Base-by-base conservation (phyloP, 306 rosid genomes). In the Cicer cuneatum region DNA sequence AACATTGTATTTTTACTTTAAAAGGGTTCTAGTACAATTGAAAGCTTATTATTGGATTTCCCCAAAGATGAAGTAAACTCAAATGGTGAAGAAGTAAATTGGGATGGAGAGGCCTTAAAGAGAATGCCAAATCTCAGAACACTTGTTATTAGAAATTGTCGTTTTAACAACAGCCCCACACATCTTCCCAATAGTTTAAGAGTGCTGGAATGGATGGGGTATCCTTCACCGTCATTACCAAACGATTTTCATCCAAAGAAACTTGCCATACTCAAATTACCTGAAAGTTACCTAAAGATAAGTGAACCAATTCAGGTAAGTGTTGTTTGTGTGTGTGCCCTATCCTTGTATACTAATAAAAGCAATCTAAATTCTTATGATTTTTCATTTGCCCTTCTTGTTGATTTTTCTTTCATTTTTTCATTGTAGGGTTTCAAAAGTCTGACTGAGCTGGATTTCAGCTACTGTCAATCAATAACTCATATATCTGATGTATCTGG, bases 121-220 rank as follows among this genome's bases (percentile, higher is more conserved):
- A 10, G 68, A 10, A 76, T 67, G 74, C 60, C 39, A 53, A 76
- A 56, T 19, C 60, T 76, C 18, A 67, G 8, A 33, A 14, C 19
- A 12, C 72, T 66, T 21, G n/a, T 66, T 1, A 7, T 67, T 33
- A 9, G 14, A 41, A 48, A 7, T 24, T 21, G 33, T 18, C 5
- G 1, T 1, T 63, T 71, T 51, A 24, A 45, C 10, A 35, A 10
- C 1, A 67, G 67, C 6, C 73, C 73, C 2, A 5, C 37, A 18
- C 41, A 71, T 53, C 66, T 78, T 16, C 74, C 80, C n/a, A 76
- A 76, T 7, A 66, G 80, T 33, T 66, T 75, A 45, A 56, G 21
- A 33, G 47, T 24, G 73, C 46, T 75, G 24, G 46, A 66, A 2
- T 76, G 80, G 80, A 2, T 41, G 24, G 24, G 60, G 8, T 76